Evolutionary conservation across 2,329 filamentous ascomycete genomes (phyloP).

Genomic region (Leptographium flavum): DNA sequence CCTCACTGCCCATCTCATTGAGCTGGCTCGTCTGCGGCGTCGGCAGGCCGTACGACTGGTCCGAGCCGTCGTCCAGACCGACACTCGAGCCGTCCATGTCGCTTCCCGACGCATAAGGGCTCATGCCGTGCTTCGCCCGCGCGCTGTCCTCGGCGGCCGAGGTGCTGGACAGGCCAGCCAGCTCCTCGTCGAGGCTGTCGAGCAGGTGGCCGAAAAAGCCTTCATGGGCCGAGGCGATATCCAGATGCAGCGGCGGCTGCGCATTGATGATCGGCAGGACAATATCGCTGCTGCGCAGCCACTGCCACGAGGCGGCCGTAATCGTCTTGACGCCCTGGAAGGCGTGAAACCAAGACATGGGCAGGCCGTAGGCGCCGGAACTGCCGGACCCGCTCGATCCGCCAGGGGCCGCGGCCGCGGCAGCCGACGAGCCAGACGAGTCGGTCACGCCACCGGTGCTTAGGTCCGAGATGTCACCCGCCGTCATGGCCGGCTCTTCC

Average conservation of each 20-base stretch:
- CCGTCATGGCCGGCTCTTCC: conserved; percentile 24
- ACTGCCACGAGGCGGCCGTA: conserved; percentile 49
- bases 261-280: conserved; percentile 49
- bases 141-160: neutral
- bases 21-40: conserved; percentile 9
- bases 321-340: conserved; percentile 54
- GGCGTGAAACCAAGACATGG: conserved; percentile 50
- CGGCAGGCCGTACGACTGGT: too few species aligned
- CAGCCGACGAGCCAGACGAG: conserved; percentile 9
- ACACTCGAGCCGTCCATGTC: neutral
- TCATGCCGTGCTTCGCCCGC: neutral
- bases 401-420: conserved; percentile 6
- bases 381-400: conserved; percentile 9
- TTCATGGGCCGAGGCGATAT: conserved; percentile 35
- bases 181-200: conserved; percentile 41
- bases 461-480: neutral
- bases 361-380: conserved; percentile 33
- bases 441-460: neutral
- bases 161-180: conserved; percentile 19
- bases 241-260: conserved; percentile 46
- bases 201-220: conserved; percentile 50
- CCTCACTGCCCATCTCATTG: conserved; percentile 17
- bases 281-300: conserved; percentile 41
- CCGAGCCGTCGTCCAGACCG: neutral
- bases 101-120: neutral